Base-by-base conservation (phyloP, 2,329 filamentous ascomycete genomes). In the Sclerotinia minor region DNA sequence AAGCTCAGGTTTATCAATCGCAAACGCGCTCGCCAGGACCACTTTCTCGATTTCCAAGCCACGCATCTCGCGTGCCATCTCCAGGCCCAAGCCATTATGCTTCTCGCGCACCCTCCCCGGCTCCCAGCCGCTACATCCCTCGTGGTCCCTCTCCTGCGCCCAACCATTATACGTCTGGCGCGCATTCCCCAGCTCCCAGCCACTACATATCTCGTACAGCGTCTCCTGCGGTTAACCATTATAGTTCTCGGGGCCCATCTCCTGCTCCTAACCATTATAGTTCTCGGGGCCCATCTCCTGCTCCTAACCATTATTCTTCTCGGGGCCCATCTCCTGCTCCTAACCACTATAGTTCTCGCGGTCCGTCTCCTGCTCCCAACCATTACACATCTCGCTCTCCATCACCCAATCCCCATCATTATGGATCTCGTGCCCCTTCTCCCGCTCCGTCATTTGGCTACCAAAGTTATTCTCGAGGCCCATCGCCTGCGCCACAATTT, bases 21-120 rank as follows among this genome's bases (percentile, higher is more conserved):
- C 75, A 78, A 69, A 78, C 78, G 44, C 75, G 75, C 26, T 82
- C 80, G 29, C 81, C 81, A 52, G 76, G 72, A 60, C 77, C 78
- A 64, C 64, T 53, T 26, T 67, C 64, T 50, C 64, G 15, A 4
- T 26, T 66, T 59, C 32, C 54, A 50, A 29, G 17, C 64, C 65
- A 54, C 32, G 9, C 8, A 19, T 54, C 64, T 45, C 65, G 55
- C 9, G 64, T 55, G 8, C 47, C 64, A 52, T 67, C 60, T 64
- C 60, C 60, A 13, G n/a, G 32, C 13, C 60, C 47, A 53, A 64
- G 26, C 7, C 60, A 53, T 17, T 53, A 64, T 41, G 29, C 26
- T 21, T 41, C 60, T 53, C 60, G 60, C 47, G 47, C 32, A 6
- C 45, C 32, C 17, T 64, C 60, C 21, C 60, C 60, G 21, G 32